These are phyloP conservation scores for Bipolaris oryzae DNA, from an alignment of 2,329 filamentous ascomycete species.

Conservation along the genomic window DNA sequence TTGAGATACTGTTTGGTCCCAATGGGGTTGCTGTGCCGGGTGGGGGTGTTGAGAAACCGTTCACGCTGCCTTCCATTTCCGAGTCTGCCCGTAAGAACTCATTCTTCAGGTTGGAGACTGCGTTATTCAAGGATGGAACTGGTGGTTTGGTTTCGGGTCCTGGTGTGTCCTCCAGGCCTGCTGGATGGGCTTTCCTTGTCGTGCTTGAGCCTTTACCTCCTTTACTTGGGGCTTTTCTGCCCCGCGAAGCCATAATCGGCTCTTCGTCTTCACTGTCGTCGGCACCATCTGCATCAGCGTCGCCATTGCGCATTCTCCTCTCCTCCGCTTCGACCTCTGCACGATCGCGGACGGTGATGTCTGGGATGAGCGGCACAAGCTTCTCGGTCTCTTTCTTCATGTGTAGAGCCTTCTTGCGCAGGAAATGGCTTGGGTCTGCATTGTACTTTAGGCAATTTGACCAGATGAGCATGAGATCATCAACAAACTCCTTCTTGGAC, in stretches of 20 bases:
- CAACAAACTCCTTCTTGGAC: conserved; percentile 87
- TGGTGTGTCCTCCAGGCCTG: conserved; percentile 80
- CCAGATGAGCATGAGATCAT: conserved; percentile 95
- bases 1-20: conserved; percentile 70
- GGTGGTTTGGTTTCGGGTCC: conserved; percentile 75
- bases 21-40: conserved; percentile 77
- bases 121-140: conserved; percentile 61
- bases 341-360: conserved; percentile 85
- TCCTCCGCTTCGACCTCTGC: conserved; percentile 81
- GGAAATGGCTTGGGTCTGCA: conserved; percentile 81
- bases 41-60: conserved; percentile 85
- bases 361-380: conserved; percentile 90
- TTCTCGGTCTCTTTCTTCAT: conserved; percentile 99
- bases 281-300: conserved; percentile 78
- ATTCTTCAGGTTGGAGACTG: conserved; percentile 58
- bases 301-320: conserved; percentile 80
- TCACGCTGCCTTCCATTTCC: conserved; percentile 79
- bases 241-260: conserved; percentile 96
- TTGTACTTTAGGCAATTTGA: conserved; percentile 97
- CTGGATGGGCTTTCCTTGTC: conserved; percentile 74
- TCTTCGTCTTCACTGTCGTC: conserved; percentile 93
- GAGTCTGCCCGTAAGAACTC: conserved; percentile 69
- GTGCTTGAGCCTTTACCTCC: conserved; percentile 69
- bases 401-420: conserved; percentile 90
- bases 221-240: conserved; percentile 81